Conservation (phyloP, 176 grass and related monocot genomes). For the Saccharum officinarum region DNA sequence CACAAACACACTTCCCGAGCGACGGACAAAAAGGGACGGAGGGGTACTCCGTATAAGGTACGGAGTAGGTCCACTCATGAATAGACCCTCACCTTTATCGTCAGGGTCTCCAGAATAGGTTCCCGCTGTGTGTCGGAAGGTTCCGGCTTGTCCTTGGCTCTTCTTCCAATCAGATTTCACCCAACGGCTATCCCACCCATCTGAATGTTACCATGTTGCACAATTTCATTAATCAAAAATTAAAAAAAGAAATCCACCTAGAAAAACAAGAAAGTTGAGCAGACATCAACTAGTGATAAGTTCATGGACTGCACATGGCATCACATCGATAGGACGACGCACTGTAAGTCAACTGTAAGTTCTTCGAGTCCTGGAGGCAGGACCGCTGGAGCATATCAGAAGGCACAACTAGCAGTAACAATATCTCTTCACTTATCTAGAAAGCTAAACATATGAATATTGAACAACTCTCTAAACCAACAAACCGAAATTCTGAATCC, state of each 20-base stretch:
- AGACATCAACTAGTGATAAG: neutral
- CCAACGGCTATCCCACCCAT: slow-evolving; percentile 76
- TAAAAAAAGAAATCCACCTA: neutral
- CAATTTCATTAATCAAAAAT: slow-evolving; percentile 1
- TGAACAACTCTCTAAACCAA: neutral
- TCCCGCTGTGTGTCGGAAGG: slow-evolving; percentile 67
- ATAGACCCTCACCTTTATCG: slow-evolving; percentile 55
- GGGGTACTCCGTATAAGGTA: too few species aligned
- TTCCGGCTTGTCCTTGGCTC: slow-evolving; percentile 77
- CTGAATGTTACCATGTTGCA: slow-evolving; percentile 29
- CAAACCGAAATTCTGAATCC: neutral
- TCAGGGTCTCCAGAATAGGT: slow-evolving; percentile 79
- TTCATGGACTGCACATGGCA: neutral
- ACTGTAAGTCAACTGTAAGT: neutral
- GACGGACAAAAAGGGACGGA: too few species aligned
- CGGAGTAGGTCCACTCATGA: neutral
- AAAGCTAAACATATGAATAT: neutral
- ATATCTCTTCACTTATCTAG: neutral
- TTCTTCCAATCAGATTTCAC: slow-evolving; percentile 94
- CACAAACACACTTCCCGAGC: too few species aligned
- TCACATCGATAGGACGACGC: neutral
- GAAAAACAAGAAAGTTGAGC: neutral
- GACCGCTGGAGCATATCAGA: neutral
- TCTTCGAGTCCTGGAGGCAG: neutral
- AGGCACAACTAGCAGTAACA: neutral